Evolutionary conservation across 768 basidiomycete species (phyloP), one percentile per base, ranked within the genome.

Genomic region (Ramaria sp.): DNA sequence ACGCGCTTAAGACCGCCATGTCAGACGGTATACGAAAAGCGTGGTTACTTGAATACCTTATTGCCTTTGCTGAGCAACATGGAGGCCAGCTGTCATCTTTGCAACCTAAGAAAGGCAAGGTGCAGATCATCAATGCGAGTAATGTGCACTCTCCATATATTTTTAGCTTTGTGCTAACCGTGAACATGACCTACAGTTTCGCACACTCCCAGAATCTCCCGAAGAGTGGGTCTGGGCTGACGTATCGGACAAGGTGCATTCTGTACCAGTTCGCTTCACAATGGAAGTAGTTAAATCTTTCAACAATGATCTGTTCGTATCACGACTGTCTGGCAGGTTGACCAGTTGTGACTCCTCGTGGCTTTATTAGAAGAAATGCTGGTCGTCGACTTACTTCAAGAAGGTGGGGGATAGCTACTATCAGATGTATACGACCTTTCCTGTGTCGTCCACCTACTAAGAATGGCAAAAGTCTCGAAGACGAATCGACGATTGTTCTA

Each of bases 1-100:
- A 53, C 51, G 39, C 49, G 55, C 52, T 39, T 25, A 44, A 30
- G 37, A 13, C 25, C 36, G 38, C 24, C 38, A 76, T 76, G 74
- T 64, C 74, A 18, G 65, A 66, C 28, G 63, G 66, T 1, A 61
- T 76, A 50, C 62, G 63, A 12, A 37, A 52, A 20, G 73, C 81
- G 20, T 88, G 85, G 85, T 74, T 88, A 8, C 65, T 66, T 25
- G 62, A 71, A 22, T 79, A 84, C 59, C 62, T 87, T 42, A 60
- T 77, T 24, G 60, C 63, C 7, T 61, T 76, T 12, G 81, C 77
- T 0, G 77, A 82, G 61, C 69, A 67, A 1, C 66, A 77, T 56
- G 83, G 83, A 6, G 74, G 68, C 6, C 67, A 76, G 36, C 50
- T 79, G 13, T 57, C 64, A 8, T 73, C 74, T 1, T 43, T 53